These are phyloP conservation scores for Thymus mandschuricus DNA, from an alignment of 257 asterid species.

Conservation along the genomic window DNA sequence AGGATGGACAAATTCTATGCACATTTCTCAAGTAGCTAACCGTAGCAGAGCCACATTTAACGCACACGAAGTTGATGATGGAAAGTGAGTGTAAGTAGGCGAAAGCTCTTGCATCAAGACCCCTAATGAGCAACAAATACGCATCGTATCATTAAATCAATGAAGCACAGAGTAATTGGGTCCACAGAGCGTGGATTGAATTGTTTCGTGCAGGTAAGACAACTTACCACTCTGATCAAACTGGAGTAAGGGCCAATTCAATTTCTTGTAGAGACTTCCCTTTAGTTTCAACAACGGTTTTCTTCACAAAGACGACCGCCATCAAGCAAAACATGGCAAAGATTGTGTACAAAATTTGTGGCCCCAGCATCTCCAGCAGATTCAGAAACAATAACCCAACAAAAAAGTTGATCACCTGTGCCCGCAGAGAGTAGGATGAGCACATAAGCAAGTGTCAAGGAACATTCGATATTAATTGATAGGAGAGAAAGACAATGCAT, in stretches of 20 bases:
- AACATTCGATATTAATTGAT: not conserved
- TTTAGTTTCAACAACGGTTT: constrained; percentile 77
- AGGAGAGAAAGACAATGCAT: not conserved
- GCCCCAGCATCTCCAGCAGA: constrained; percentile 75
- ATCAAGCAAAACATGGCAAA: constrained; percentile 65
- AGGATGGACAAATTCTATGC: not conserved
- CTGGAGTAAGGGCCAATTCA: constrained; percentile 67
- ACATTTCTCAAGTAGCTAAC: constrained; percentile 26
- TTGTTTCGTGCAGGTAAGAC: not conserved
- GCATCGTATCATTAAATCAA: not conserved
- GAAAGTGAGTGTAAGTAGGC: not conserved
- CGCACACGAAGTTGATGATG: not conserved
- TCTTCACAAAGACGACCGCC: constrained; percentile 59
- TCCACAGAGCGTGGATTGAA: not conserved
- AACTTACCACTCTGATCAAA: constrained; percentile 38
- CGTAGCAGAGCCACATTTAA: not conserved
- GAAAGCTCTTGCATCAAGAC: constrained; percentile 4
- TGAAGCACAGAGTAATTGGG: not conserved
- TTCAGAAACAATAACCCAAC: constrained; percentile 79
- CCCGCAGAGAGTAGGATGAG: not conserved
- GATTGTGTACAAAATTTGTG: constrained; percentile 63
- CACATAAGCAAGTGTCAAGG: not conserved
- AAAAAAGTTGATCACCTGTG: constrained; percentile 78
- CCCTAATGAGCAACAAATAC: constrained; percentile 11
- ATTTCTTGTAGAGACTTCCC: constrained; percentile 91